Evolutionary conservation across 139 green algal species (phyloP).

Genomic region (Picochlorum sp.): DNA sequence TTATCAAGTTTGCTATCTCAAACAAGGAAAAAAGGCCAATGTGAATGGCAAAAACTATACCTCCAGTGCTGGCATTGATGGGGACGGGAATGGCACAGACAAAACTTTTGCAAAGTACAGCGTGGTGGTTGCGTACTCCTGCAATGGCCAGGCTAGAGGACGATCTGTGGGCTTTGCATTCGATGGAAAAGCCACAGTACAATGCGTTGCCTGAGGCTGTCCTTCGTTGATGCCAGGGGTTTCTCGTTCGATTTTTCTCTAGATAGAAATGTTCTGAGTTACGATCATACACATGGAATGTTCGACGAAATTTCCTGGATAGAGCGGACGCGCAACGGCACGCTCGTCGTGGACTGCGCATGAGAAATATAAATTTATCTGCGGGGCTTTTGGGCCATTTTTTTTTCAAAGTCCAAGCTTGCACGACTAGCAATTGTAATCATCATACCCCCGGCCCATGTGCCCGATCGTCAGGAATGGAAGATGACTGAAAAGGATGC

Average conservation of each 20-base stretch:
- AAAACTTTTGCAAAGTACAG: not conserved
- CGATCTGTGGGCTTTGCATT: not conserved
- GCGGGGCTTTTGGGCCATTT: too few relatives aligned
- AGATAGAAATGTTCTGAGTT: too few relatives aligned
- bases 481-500: too few relatives aligned
- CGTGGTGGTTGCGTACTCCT: not conserved
- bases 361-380: too few relatives aligned
- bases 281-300: too few relatives aligned
- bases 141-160: not conserved
- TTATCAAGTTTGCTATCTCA: not conserved
- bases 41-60: not conserved
- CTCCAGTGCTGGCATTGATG: not conserved
- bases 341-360: too few relatives aligned
- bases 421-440: too few relatives aligned
- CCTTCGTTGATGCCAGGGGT: not conserved
- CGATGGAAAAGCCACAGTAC: not conserved
- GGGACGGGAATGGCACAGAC: not conserved
- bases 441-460: too few relatives aligned
- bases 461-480: too few relatives aligned
- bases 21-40: not conserved
- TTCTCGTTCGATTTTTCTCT: not conserved
- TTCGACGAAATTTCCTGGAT: too few relatives aligned
- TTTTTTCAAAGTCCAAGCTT: too few relatives aligned
- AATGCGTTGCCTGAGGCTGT: not conserved
- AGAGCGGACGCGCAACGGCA: too few relatives aligned